Conservation (phyloP, 1,139 yeast genomes). For the Magnusiomyces starmeri region DNA sequence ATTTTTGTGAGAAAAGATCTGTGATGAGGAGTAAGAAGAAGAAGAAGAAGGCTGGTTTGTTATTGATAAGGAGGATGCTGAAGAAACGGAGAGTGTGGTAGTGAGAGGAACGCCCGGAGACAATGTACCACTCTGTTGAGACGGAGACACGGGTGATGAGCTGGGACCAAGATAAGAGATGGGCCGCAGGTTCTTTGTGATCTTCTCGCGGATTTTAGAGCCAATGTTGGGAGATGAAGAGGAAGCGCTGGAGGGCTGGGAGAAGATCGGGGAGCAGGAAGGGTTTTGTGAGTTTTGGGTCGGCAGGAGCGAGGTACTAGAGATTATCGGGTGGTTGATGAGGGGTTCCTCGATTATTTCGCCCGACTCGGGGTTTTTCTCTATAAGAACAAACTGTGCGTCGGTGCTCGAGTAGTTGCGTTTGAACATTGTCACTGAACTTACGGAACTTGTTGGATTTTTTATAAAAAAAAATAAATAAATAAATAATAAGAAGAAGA, state of each 20-base stretch:
- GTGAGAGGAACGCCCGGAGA: neutral
- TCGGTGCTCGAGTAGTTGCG: slow-evolving; percentile 1
- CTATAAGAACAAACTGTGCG: slow-evolving; percentile 4
- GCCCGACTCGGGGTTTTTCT: slow-evolving; percentile 5
- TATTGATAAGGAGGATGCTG: neutral
- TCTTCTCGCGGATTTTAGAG: neutral
- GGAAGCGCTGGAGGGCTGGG: neutral
- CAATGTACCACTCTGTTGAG: neutral
- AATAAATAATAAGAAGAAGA: no score
- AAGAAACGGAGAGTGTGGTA: neutral
- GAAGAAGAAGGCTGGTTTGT: slow-evolving; percentile 45
- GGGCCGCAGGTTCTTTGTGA: slow-evolving; percentile 4
- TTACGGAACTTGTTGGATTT: no score
- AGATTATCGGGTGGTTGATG: neutral
- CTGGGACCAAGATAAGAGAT: neutral
- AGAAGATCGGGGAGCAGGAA: neutral
- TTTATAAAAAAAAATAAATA: no score
- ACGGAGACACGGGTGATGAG: neutral
- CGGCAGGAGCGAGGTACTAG: neutral
- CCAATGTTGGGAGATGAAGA: neutral
- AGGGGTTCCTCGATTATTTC: slow-evolving; percentile 3
- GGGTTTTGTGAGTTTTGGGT: neutral
- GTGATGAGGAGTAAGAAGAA: slow-evolving; percentile 24
- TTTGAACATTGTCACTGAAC: neutral
- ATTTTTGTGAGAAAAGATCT: no score